A percentile compares a stretch with the other conserved stretches of the same genome.
These are phyloP conservation scores for Irpex lacteus DNA, from an alignment of 1,284 basidiomycete species.

Conservation along the genomic window DNA sequence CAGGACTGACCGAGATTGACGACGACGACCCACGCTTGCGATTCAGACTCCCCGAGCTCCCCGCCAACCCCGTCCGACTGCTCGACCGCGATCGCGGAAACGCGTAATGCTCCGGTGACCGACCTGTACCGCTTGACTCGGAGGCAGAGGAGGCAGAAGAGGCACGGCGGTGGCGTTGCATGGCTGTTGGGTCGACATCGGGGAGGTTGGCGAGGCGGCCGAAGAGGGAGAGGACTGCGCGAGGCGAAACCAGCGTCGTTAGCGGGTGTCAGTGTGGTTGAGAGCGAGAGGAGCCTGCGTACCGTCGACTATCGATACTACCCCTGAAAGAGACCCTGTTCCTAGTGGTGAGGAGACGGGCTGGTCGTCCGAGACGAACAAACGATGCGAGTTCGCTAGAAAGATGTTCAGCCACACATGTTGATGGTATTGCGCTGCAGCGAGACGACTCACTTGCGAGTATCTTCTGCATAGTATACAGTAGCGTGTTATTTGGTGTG, in stretches of 20 bases:
- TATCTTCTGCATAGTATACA: slow-evolving; percentile 72
- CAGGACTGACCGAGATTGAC: slow-evolving; percentile 6
- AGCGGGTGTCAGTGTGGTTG: slow-evolving; percentile 4
- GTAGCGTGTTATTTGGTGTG: slow-evolving; percentile 54
- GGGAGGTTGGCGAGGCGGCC: slow-evolving; percentile 67
- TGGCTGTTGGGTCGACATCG: slow-evolving; percentile 67
- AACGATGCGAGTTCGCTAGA: slow-evolving; percentile 68
- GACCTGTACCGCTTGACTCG: slow-evolving; percentile 18
- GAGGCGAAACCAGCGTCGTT: background rate
- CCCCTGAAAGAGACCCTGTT: slow-evolving; percentile 49
- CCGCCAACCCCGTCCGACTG: slow-evolving; percentile 45
- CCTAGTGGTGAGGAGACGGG: slow-evolving; percentile 40
- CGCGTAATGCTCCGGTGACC: slow-evolving; percentile 16
- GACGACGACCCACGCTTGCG: slow-evolving; percentile 17
- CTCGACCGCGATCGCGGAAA: slow-evolving; percentile 45
- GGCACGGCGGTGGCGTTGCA: slow-evolving; percentile 70
- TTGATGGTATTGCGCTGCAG: no score
- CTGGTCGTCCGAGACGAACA: slow-evolving; percentile 69
- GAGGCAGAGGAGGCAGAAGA: slow-evolving; percentile 56
- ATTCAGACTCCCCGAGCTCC: slow-evolving; percentile 20
- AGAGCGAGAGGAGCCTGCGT: slow-evolving; percentile 22
- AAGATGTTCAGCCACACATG: no score
- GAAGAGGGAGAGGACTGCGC: slow-evolving; percentile 67
- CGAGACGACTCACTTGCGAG: slow-evolving; percentile 78
- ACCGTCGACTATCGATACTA: slow-evolving; percentile 81